These are phyloP conservation scores for Eutrema heterophyllum DNA, from an alignment of 345 rosid species.

Conservation along the genomic window DNA sequence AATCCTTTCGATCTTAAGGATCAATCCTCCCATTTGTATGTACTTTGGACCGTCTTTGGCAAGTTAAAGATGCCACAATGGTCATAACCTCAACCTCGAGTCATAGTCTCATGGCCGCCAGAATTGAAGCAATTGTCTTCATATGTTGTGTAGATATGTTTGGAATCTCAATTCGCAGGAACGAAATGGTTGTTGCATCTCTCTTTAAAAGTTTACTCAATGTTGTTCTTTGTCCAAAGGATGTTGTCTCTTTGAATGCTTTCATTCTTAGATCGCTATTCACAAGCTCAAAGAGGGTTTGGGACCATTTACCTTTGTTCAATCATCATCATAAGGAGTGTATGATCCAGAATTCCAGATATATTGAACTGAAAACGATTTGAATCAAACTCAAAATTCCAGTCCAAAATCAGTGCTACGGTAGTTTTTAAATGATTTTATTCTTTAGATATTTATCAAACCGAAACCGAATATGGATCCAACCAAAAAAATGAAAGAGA, in stretches of 20 bases:
- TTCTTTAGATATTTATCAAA: too few relatives aligned
- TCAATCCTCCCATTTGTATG: slow-evolving; percentile 94
- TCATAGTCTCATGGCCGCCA: background rate
- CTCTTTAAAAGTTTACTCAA: background rate
- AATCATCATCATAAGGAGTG: background rate
- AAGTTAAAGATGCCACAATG: slow-evolving; percentile 28
- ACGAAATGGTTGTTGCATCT: slow-evolving; percentile 7
- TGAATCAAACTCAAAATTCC: background rate
- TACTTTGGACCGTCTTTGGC: slow-evolving; percentile 64
- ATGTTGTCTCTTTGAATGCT: slow-evolving; percentile 3
- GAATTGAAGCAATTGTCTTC: slow-evolving; percentile 7
- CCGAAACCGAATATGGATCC: too few relatives aligned
- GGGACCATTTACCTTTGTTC: background rate
- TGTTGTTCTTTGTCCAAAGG: background rate
- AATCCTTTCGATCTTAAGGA: slow-evolving; percentile 72
- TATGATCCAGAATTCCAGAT: background rate
- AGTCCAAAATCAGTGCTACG: background rate
- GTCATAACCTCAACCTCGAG: background rate
- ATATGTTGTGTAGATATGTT: slow-evolving; percentile 16
- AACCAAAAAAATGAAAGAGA: too few relatives aligned
- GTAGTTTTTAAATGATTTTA: too few relatives aligned
- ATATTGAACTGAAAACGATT: background rate
- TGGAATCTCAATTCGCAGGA: background rate
- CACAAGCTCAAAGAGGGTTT: background rate
- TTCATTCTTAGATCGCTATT: background rate